These are phyloP conservation scores for Calonectria hongkongensis DNA, from an alignment of 2,329 filamentous ascomycete species.

Conservation along the genomic window DNA sequence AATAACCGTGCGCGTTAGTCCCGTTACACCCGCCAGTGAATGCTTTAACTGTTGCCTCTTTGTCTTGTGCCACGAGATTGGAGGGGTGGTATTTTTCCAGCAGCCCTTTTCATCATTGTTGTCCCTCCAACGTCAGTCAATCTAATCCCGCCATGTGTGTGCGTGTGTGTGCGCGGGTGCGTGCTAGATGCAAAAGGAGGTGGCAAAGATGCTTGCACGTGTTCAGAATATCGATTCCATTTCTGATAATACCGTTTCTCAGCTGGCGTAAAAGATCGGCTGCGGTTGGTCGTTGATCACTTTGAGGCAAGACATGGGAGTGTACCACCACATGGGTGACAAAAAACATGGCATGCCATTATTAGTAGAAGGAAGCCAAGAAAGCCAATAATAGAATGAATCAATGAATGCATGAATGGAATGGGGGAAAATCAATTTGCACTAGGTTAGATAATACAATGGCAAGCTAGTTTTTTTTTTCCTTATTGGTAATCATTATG, in stretches of 20 bases:
- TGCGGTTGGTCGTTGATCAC: neutral
- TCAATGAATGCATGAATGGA: no score
- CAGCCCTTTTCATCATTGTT: slow-evolving; percentile 1
- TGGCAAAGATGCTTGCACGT: slow-evolving; percentile 24
- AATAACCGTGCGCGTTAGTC: slow-evolving; percentile 22
- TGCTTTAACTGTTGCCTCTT: neutral
- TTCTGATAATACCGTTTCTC: neutral
- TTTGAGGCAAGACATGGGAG: slow-evolving; percentile 7
- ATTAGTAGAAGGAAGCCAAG: no score
- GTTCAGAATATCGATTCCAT: slow-evolving; percentile 1
- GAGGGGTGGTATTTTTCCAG: slow-evolving; percentile 5
- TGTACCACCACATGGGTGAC: no score
- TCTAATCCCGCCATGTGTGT: neutral
- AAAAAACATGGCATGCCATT: no score
- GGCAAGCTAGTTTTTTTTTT: no score
- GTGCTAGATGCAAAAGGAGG: slow-evolving; percentile 10
- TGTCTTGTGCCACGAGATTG: neutral
- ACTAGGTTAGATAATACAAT: no score
- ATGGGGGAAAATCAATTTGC: no score
- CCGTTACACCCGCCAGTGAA: slow-evolving; percentile 12
- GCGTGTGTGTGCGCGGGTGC: neutral
- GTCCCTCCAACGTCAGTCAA: neutral
- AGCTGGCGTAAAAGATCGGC: slow-evolving; percentile 9
- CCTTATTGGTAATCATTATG: no score
- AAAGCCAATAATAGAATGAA: no score